Base-by-base conservation (phyloP, 2,329 filamentous ascomycete species). In the Epichloe festucae region DNA sequence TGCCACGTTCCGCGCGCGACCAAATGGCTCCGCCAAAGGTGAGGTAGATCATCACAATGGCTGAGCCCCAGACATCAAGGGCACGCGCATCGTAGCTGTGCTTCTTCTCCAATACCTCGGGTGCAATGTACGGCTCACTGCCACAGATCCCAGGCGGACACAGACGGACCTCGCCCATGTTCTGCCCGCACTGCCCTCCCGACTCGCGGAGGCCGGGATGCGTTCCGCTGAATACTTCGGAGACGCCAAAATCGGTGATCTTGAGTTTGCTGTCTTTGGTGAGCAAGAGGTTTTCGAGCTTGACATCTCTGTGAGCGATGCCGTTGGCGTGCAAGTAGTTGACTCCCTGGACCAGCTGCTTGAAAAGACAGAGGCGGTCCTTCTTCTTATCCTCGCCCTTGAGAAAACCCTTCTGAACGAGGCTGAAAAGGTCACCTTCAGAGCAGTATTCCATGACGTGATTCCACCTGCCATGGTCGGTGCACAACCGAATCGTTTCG, bases 361-460 rank as follows among this genome's bases (percentile, higher is more conserved):
- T 94, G 77, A 95, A 94, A 56, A 95, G 76, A 67, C 89, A 95
- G 35, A 86, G 71, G 10, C 86, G 82, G 62, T 94, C 87, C 52
- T 76, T 73, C 15, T 77, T 72, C 53, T 82, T 81, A 51, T 85
- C 81, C 6, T 82, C 75, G 3, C 73, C 69, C 52, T 73, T 78
- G 56, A 94, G 79, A 59, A 85, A 84, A 36, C 78, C 78, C 64
- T 84, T 84, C 57, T 83, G 78, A 40, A 94, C 83, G 12, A 95
- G 71, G 55, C 76, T 75, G 65, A 85, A 91, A 5, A 95, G 71
- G 62, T 95, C 89, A 45, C 89, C 89, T 58, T 88, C 81, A 3
- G 80, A 76, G 70, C 89, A 95, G 65, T 87, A 94, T 64, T 95
- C 88, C 89, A 95, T 95, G 52, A 95, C 87, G 64, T 94, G 87